Conservation (phyloP, 75 land plant species). For the Picea sitchensis region DNA sequence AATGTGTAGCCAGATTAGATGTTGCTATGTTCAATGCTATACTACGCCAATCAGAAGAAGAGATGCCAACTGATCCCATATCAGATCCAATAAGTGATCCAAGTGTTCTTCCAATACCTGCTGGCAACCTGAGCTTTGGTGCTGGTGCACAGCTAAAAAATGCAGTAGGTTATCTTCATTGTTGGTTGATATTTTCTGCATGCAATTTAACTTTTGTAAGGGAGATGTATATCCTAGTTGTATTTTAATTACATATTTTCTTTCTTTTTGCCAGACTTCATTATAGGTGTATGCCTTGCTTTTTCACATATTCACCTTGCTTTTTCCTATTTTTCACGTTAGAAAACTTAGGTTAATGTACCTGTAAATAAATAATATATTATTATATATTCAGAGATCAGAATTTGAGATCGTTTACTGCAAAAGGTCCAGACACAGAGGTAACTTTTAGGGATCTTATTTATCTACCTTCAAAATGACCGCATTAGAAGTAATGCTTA, state of each 20-base stretch:
- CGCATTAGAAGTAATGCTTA: background rate
- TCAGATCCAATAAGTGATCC: constrained; percentile 90
- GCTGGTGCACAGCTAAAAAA: constrained; percentile 95
- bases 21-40: constrained; percentile 99
- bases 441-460: background rate
- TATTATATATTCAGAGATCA: too few species aligned
- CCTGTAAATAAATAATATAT: too few species aligned
- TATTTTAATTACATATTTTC: background rate
- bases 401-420: background rate
- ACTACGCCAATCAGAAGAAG: constrained; percentile 80
- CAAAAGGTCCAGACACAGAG: background rate
- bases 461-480: background rate
- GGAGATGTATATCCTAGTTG: background rate
- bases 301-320: too few species aligned
- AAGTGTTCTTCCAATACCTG: constrained; percentile 87
- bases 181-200: background rate
- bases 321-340: too few species aligned
- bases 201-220: background rate
- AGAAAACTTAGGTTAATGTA: too few species aligned
- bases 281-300: background rate
- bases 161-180: constrained; percentile 52
- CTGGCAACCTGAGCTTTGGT: constrained; percentile 85
- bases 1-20: constrained; percentile 81
- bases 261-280: background rate
- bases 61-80: constrained; percentile 91